Base-by-base conservation (phyloP, 306 rosid genomes). In the Begonia masoniana region DNA sequence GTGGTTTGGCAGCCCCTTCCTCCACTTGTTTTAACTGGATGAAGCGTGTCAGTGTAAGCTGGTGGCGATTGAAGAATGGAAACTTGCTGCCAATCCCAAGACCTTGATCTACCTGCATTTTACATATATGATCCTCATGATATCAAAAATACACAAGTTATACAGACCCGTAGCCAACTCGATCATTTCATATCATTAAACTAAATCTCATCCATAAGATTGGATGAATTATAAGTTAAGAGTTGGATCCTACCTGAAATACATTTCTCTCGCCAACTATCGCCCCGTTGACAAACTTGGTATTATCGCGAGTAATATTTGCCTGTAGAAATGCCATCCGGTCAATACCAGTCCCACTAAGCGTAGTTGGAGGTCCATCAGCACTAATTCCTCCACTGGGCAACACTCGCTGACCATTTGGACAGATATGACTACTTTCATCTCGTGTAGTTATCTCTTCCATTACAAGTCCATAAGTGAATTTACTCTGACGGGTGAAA, bases 361-460 rank as follows among this genome's bases (percentile, higher is more conserved):
- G 92, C 60, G 94, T 91, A 62, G 99, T 91, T 39, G 96, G 96
- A 64, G 99, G 99, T 69, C 99, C 99, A 70, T 86, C 88, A 13
- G 83, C 78, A 68, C 84, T 83, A 43, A 91, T 76, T 67, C 84
- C 92, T 59, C 99, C 99, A 71, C 80, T 82, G 31, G 95, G 96
- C 62, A 81, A 64, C 57, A 87, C 70, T 64, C 92, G 78, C 60
- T 77, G 96, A 49, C 96, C 99, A 65, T 68, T 68, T 49, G 86
- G 63, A 75, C 88, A 77, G 61, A 83, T 77, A 55, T 77, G 77
- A 54, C 88, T 83, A 54, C 89, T 75, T 79, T 91, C 96, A 50
- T 91, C 95, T 23, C 96, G 81, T 0, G 96, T 91, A n/a, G 84
- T 79, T 63, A 91, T 86, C 84, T 83, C 94, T 75, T 86, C 99